phyloP scores from a whole-genome alignment of 83 land plant species.

The Thuja plicata region DNA sequence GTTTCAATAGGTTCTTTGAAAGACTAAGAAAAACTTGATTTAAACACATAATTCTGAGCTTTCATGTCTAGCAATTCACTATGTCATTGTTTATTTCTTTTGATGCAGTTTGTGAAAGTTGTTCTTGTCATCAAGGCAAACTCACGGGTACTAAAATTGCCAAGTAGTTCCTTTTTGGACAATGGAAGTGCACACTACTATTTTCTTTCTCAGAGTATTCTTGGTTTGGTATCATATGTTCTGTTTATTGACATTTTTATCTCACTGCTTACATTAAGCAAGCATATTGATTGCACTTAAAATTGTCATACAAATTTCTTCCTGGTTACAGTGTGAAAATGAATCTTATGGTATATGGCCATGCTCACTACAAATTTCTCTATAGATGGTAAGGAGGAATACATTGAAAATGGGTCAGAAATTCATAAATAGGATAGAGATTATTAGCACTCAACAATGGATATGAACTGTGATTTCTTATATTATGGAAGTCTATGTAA shows the following conservation, averaged over 20 bases:
- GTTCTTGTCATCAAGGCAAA: slow-evolving; percentile 43
- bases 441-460: too few species aligned
- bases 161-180: not conserved
- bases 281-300: not conserved
- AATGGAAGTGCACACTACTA: not conserved
- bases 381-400: too few species aligned
- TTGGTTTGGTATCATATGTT: not conserved
- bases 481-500: too few species aligned
- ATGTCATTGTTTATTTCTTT: not conserved
- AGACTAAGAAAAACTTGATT: not conserved
- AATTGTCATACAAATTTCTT: too few species aligned
- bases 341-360: too few species aligned
- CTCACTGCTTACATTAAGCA: not conserved
- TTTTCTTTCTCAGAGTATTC: not conserved
- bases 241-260: not conserved
- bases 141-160: slow-evolving; percentile 26
- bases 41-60: not conserved
- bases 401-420: too few species aligned
- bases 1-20: not conserved
- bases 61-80: not conserved
- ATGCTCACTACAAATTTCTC: too few species aligned
- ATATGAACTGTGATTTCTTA: too few species aligned
- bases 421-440: too few species aligned
- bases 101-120: slow-evolving; percentile 69
- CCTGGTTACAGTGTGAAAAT: too few species aligned